Evolutionary conservation across 2,329 filamentous ascomycete species (phyloP).

Genomic region (Juglanconis oblonga): DNA sequence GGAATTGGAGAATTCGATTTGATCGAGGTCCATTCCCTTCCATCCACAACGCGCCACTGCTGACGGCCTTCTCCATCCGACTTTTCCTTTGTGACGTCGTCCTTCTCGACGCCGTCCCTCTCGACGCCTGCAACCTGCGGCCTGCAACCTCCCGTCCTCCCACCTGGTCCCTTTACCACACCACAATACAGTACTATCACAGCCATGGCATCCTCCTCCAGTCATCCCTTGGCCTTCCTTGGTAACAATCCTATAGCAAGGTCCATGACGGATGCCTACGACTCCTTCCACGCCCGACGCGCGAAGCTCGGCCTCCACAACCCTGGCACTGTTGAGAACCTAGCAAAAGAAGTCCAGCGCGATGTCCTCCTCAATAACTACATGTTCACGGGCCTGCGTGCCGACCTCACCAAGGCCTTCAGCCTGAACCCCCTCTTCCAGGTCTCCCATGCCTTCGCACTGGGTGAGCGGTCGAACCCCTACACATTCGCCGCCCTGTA

Average conservation of each 20-base stretch:
- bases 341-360: slow-evolving; percentile 84
- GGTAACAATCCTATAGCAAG: slow-evolving; percentile 70
- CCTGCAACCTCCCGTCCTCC: slow-evolving; percentile 19
- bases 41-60: slow-evolving; percentile 1
- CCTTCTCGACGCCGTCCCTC: slow-evolving; percentile 8
- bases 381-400: slow-evolving; percentile 94
- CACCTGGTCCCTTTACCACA: background rate
- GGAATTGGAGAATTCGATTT: background rate
- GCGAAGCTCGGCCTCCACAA: slow-evolving; percentile 85
- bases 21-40: slow-evolving; percentile 2
- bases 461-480: slow-evolving; percentile 89
- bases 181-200: slow-evolving; percentile 18
- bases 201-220: slow-evolving; percentile 48
- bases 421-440: slow-evolving; percentile 93
- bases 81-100: slow-evolving; percentile 23
- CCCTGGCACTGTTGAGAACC: slow-evolving; percentile 86
- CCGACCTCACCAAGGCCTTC: slow-evolving; percentile 95
- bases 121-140: background rate
- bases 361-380: slow-evolving; percentile 95
- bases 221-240: slow-evolving; percentile 62
- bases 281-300: slow-evolving; percentile 79
- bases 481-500: slow-evolving; percentile 95
- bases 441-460: slow-evolving; percentile 93
- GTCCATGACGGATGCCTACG: slow-evolving; percentile 73
- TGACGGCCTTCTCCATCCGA: slow-evolving; percentile 15